These are phyloP conservation scores for Eleusine indica DNA, from an alignment of 176 grass and related monocot genomes.

Conservation along the genomic window DNA sequence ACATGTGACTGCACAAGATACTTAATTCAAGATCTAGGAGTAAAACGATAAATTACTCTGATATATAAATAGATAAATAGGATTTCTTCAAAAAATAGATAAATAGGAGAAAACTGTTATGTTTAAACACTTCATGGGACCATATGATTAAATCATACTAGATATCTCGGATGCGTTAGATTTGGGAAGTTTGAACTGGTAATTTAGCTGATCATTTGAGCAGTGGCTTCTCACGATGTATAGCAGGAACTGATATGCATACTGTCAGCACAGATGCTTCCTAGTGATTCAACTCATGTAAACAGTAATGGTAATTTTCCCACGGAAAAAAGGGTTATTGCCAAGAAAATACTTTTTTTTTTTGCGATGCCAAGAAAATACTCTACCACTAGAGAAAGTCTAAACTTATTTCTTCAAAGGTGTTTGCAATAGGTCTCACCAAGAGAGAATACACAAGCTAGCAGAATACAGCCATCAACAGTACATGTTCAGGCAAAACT, in stretches of 20 bases:
- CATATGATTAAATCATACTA: not conserved
- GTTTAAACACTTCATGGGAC: not conserved
- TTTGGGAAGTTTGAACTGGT: constrained; percentile 3
- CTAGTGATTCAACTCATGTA: not conserved
- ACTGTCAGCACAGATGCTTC: not conserved
- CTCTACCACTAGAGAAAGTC: not conserved
- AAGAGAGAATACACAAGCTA: not conserved
- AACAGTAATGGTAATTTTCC: not conserved
- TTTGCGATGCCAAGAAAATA: not conserved
- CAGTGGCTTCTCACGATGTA: constrained; percentile 1
- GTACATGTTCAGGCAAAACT: not conserved
- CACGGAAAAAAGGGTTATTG: not conserved
- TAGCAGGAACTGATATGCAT: not conserved
- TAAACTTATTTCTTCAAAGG: not conserved
- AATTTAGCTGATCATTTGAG: not conserved
- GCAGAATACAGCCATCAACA: not conserved
- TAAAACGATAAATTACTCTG: not conserved
- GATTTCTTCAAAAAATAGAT: not conserved
- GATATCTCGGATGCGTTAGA: not conserved
- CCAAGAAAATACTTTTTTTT: not conserved
- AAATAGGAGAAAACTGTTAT: not conserved
- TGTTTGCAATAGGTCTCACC: constrained; percentile 1
- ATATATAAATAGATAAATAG: constrained; percentile 11
- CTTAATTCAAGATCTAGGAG: not conserved
- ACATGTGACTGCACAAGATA: not conserved